Percentiles rank a stretch among this genome's conserved stretches.
phyloP scores from a whole-genome alignment of 805 yeast species.

The Kluyveromyces starmeri region DNA sequence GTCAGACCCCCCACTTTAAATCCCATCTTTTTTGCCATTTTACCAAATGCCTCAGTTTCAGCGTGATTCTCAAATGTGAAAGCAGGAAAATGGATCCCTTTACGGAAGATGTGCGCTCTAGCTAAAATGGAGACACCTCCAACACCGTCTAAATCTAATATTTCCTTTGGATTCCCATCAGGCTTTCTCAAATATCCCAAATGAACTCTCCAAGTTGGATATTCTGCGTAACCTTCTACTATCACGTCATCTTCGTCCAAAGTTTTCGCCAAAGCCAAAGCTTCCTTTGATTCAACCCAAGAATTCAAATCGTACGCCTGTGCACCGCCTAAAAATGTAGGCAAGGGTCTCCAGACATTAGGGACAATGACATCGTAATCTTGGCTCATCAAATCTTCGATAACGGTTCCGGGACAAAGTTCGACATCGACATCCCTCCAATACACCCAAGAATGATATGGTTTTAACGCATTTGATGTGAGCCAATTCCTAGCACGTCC shows the following conservation, averaged over 20 bases:
- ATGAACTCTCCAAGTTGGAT: conserved; percentile 80
- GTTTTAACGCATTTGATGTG: conserved; percentile 61
- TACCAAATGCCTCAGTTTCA: conserved; percentile 86
- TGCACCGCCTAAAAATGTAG: conserved; percentile 69
- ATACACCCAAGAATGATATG: conserved; percentile 85
- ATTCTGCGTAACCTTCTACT: conserved; percentile 82
- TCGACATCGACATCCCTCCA: conserved; percentile 88
- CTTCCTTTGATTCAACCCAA: conserved; percentile 86
- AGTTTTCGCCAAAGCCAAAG: conserved; percentile 52
- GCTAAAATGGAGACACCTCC: conserved; percentile 88
- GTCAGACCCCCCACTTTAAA: conserved; percentile 81
- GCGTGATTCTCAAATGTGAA: conserved; percentile 94
- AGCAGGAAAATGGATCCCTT: conserved; percentile 93
- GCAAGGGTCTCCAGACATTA: conserved; percentile 96
- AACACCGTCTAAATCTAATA: conserved; percentile 72
- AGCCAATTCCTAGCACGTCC: conserved; percentile 85
- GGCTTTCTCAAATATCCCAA: conserved; percentile 61
- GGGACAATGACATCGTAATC: conserved; percentile 69
- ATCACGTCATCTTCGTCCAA: conserved; percentile 76
- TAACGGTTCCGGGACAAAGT: conserved; percentile 67
- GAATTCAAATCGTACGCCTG: conserved; percentile 96
- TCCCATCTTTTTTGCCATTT: conserved; percentile 71
- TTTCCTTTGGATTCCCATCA: conserved; percentile 51
- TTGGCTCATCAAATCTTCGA: conserved; percentile 62
- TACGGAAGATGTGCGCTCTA: conserved; percentile 76